phyloP scores from a whole-genome alignment of 164 flowering plant species.

The Hamamelis virginiana region DNA sequence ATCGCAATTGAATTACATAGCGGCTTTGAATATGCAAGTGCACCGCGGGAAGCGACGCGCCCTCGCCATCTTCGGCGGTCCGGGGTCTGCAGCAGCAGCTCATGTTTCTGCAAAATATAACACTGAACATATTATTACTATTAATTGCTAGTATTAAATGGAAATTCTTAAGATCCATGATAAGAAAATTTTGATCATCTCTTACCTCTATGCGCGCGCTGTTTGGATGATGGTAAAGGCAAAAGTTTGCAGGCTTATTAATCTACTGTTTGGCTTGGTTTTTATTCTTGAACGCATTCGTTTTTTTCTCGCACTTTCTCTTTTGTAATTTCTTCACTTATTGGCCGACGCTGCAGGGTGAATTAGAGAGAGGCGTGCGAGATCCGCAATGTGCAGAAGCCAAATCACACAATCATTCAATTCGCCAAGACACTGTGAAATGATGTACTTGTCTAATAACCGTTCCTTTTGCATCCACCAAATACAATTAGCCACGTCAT shows the following conservation, averaged over 20 bases:
- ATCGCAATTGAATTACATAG: slow-evolving; percentile 26
- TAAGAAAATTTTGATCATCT: too few species aligned
- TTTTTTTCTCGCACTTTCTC: not conserved
- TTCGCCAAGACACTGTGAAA: too few species aligned
- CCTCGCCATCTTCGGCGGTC: too few species aligned
- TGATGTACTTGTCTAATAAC: too few species aligned
- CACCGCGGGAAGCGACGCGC: slow-evolving; percentile 26
- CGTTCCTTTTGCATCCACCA: too few species aligned
- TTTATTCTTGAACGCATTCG: slow-evolving; percentile 9
- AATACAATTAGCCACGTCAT: too few species aligned
- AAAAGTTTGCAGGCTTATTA: not conserved
- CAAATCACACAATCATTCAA: too few species aligned
- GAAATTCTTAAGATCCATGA: too few species aligned
- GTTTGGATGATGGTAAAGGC: slow-evolving; percentile 6
- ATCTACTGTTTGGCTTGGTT: not conserved
- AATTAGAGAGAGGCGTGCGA: not conserved
- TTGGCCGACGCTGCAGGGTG: not conserved
- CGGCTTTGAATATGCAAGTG: slow-evolving; percentile 33
- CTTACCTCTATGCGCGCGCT: too few species aligned
- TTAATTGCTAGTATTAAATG: too few species aligned
- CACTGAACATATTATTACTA: not conserved
- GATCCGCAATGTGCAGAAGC: not conserved
- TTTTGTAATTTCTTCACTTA: not conserved
- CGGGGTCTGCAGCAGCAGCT: too few species aligned
- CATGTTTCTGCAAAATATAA: slow-evolving; percentile 3